A percentile compares a stretch with the other conserved stretches of the same genome.
phyloP scores from a whole-genome alignment of 352 stramenopile genomes.

The Phytopythium delawarense region DNA sequence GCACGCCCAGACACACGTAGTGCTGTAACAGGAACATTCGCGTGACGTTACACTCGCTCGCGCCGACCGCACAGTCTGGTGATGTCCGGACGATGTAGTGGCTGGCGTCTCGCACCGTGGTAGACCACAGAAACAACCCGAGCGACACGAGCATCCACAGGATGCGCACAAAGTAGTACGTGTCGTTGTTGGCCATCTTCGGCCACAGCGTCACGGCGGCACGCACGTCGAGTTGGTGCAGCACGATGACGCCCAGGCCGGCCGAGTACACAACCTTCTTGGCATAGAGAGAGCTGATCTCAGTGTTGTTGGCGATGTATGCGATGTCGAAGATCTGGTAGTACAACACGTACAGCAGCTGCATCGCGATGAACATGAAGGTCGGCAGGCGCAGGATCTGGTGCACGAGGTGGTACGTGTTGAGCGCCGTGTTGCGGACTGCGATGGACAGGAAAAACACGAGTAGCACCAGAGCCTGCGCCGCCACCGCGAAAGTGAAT shows the following conservation, averaged over 20 bases:
- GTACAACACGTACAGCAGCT: slow-evolving; percentile 36
- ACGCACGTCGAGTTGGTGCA: slow-evolving; percentile 32
- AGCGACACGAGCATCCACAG: slow-evolving; percentile 29
- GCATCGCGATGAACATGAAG: slow-evolving; percentile 31
- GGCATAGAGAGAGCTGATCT: slow-evolving; percentile 12
- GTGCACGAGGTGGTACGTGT: slow-evolving; percentile 29
- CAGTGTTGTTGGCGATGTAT: slow-evolving; percentile 14
- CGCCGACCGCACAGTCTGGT: slow-evolving; percentile 13
- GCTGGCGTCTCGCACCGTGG: slow-evolving; percentile 8
- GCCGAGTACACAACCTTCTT: slow-evolving; percentile 31
- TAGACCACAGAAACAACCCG: slow-evolving; percentile 20
- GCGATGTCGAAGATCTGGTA: slow-evolving; percentile 36
- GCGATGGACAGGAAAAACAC: slow-evolving; percentile 22
- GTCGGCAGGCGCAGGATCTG: slow-evolving; percentile 27
- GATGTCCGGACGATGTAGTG: slow-evolving; percentile 21
- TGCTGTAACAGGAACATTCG: slow-evolving; percentile 20
- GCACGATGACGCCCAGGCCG: slow-evolving; percentile 24
- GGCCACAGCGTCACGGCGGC: slow-evolving; percentile 25
- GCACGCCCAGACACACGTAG: slow-evolving; percentile 19
- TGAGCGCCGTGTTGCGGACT: slow-evolving; percentile 15
- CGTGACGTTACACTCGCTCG: slow-evolving; percentile 26
- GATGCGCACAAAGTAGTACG: slow-evolving; percentile 27
- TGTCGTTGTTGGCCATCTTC: slow-evolving; percentile 36
- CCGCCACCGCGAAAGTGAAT: slow-evolving; percentile 33
- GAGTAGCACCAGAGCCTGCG: slow-evolving; percentile 22